A percentile compares a stretch with the other conserved stretches of the same genome.
Conservation (phyloP, 108 stramenopile genomes). For the Epithemia pelagica region DNA sequence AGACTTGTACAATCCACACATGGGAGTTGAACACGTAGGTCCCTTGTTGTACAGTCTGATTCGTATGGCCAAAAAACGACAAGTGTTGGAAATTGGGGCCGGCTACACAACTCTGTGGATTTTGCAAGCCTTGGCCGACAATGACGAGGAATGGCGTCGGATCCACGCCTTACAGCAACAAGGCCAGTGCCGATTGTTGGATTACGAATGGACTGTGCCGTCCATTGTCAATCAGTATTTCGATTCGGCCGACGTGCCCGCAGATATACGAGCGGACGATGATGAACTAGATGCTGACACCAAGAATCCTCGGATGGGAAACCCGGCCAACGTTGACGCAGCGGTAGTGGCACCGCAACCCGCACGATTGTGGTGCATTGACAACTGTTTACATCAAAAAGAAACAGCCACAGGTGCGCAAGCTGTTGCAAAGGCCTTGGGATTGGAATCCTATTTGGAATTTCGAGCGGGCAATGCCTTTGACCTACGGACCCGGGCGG, state of each 20-base stretch:
- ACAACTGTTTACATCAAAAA: conserved; percentile 78
- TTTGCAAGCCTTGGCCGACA: conserved; percentile 71
- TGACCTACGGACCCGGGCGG: conserved; percentile 46
- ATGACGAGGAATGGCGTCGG: conserved; percentile 67
- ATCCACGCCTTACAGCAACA: conserved; percentile 36
- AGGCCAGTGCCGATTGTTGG: conserved; percentile 47
- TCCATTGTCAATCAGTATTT: neutral
- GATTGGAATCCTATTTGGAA: conserved; percentile 51
- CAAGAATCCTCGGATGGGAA: too few relatives aligned
- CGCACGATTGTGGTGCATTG: conserved; percentile 49
- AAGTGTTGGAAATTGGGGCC: conserved; percentile 76
- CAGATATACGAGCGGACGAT: conserved; percentile 6
- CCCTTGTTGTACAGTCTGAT: conserved; percentile 62
- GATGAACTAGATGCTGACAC: conserved; percentile 19
- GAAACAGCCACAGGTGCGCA: conserved; percentile 65
- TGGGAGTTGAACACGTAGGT: conserved; percentile 82
- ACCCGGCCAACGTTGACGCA: too few relatives aligned
- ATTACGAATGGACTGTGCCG: conserved; percentile 58
- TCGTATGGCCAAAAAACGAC: conserved; percentile 58
- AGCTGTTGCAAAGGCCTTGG: conserved; percentile 54
- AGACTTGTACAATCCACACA: conserved; percentile 69
- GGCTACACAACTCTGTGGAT: conserved; percentile 80
- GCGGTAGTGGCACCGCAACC: too few relatives aligned
- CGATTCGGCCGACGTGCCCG: too few relatives aligned
- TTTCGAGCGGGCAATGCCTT: conserved; percentile 71